Conservation (phyloP, 495 filamentous ascomycete genomes). For the Ramalina peruviana region DNA sequence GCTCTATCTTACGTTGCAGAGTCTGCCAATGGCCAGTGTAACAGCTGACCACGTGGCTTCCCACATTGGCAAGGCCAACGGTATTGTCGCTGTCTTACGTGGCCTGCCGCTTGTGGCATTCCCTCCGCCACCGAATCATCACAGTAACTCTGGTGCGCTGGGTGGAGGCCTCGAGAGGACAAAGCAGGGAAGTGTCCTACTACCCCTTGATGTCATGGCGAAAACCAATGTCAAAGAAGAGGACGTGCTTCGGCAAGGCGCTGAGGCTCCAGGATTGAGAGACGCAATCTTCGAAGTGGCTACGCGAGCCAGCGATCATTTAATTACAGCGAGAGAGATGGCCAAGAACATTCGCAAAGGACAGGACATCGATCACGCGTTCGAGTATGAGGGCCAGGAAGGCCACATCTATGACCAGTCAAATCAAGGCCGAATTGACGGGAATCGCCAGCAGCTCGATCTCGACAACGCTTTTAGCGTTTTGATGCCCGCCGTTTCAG, state of each 20-base stretch:
- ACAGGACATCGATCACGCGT: slow-evolving; percentile 63
- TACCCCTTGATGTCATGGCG: slow-evolving; percentile 86
- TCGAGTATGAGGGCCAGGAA: slow-evolving; percentile 69
- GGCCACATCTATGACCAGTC: slow-evolving; percentile 47
- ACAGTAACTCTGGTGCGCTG: slow-evolving; percentile 29
- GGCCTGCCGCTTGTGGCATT: slow-evolving; percentile 77
- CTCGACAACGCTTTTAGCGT: slow-evolving; percentile 60
- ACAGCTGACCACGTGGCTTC: slow-evolving; percentile 86
- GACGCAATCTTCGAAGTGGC: slow-evolving; percentile 89
- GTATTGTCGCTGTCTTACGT: slow-evolving; percentile 70
- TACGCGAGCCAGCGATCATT: slow-evolving; percentile 83
- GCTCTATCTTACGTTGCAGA: slow-evolving; percentile 75
- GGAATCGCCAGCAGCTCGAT: slow-evolving; percentile 32
- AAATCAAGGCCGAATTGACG: slow-evolving; percentile 17
- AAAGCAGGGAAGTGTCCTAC: slow-evolving; percentile 51
- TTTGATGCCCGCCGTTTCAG: slow-evolving; percentile 65
- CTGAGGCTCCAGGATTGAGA: slow-evolving; percentile 58
- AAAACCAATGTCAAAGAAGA: slow-evolving; percentile 68
- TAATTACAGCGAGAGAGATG: slow-evolving; percentile 91
- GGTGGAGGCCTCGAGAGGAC: slow-evolving; percentile 23
- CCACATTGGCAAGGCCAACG: slow-evolving; percentile 86
- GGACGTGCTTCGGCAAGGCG: slow-evolving; percentile 69
- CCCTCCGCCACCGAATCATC: slow-evolving; percentile 45
- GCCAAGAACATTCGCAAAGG: slow-evolving; percentile 60
- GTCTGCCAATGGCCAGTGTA: slow-evolving; percentile 60